Percentiles rank a stretch among this genome's conserved stretches.
Conservation (phyloP, 768 basidiomycete species). For the Roridomyces roridus region DNA sequence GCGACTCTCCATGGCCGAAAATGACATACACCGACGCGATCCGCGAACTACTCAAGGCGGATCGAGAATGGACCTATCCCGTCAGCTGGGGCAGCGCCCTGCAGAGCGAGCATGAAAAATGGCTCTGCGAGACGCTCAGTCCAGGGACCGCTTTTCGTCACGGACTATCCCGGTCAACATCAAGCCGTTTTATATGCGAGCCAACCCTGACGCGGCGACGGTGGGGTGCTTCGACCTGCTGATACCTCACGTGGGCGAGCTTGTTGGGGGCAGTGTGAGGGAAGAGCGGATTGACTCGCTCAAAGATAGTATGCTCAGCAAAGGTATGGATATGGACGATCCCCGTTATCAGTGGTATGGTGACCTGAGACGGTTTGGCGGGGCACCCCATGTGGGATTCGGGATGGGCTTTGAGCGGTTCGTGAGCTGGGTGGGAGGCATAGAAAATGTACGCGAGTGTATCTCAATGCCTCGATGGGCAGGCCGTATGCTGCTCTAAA, state of each 20-base stretch:
- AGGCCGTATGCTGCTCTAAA: constrained; percentile 79
- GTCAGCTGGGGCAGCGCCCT: constrained; percentile 72
- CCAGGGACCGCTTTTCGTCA: constrained; percentile 86
- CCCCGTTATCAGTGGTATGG: constrained; percentile 71
- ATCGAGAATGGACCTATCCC: constrained; percentile 34
- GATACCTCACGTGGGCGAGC: constrained; percentile 86
- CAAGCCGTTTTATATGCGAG: constrained; percentile 98
- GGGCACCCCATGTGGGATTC: constrained; percentile 93
- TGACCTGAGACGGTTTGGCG: constrained; percentile 84
- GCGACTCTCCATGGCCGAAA: constrained; percentile 60
- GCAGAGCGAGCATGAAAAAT: constrained; percentile 92
- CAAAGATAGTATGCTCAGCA: constrained; percentile 51
- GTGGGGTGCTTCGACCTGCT: constrained; percentile 97
- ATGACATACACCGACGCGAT: constrained; percentile 86
- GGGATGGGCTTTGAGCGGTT: constrained; percentile 96
- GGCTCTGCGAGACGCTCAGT: constrained; percentile 77
- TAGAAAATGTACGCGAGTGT: constrained; percentile 92
- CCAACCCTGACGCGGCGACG: constrained; percentile 54
- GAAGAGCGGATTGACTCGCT: constrained; percentile 73
- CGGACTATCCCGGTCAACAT: constrained; percentile 81
- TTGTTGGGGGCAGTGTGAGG: constrained; percentile 90
- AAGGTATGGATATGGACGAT: constrained; percentile 44
- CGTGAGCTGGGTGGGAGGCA: constrained; percentile 84
- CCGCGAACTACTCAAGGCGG: constrained; percentile 49
- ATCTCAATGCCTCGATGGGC: constrained; percentile 92